phyloP scores from a whole-genome alignment of 1,284 basidiomycete genomes.

The Ceratobasidium sp. region DNA sequence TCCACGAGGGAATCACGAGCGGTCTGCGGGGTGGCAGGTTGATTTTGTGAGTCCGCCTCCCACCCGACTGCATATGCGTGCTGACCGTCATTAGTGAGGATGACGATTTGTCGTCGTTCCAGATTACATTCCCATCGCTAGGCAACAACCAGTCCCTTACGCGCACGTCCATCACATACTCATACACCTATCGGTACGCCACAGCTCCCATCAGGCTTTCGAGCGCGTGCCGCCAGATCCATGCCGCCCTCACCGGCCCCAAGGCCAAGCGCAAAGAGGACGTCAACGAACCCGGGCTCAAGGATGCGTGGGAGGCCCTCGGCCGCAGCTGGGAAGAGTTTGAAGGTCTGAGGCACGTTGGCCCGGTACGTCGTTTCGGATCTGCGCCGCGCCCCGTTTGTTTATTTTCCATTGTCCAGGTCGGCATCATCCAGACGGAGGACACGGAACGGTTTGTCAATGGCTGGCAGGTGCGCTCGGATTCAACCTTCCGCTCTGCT shows the following conservation, averaged over 20 bases:
- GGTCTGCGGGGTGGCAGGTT: conserved; percentile 83
- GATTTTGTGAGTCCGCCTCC: conserved; percentile 65
- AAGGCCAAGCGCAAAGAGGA: conserved; percentile 70
- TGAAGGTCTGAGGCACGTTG: conserved; percentile 65
- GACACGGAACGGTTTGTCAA: conserved; percentile 72
- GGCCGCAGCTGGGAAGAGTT: conserved; percentile 85
- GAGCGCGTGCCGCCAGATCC: conserved; percentile 76
- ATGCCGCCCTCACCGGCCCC: conserved; percentile 76
- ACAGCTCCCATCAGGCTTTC: conserved; percentile 75
- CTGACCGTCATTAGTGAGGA: conserved; percentile 60
- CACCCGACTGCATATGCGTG: conserved; percentile 32
- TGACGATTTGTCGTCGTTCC: conserved; percentile 76
- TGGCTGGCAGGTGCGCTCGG: conserved; percentile 70
- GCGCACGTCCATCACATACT: conserved; percentile 54
- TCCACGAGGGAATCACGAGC: conserved; percentile 80
- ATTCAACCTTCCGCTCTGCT: neutral
- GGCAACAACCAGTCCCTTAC: conserved; percentile 53
- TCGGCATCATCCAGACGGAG: conserved; percentile 62
- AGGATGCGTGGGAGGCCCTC: conserved; percentile 81
- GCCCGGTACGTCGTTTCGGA: conserved; percentile 50
- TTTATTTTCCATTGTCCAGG: conserved; percentile 1
- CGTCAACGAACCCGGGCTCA: conserved; percentile 70
- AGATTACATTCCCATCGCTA: conserved; percentile 66
- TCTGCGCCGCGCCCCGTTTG: conserved; percentile 13
- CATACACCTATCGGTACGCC: conserved; percentile 60